Evolutionary conservation across 2,329 filamentous ascomycete genomes (phyloP), one percentile per base, ranked within the genome.

Genomic region (Trichoderma hamatum): DNA sequence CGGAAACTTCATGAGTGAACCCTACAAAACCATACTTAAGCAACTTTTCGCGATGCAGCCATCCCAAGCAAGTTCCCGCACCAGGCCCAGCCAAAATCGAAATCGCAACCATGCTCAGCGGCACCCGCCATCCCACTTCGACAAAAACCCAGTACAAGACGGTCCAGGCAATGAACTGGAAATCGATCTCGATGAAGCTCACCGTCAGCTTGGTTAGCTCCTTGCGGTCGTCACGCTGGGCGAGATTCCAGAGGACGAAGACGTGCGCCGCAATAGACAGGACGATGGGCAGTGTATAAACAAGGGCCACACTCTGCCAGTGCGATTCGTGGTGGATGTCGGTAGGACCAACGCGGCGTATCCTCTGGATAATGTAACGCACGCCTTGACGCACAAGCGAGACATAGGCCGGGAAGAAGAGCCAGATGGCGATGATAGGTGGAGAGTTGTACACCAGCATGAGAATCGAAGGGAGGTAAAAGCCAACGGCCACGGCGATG

Each of bases 131-230:
- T 21, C 84, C 84, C 0, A 82, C 81, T 74, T 87, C 85, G 19
- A 84, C 82, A 49, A 86, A 75, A 39, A 86, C 76, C 84, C 85
- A 87, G 74, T 86, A 87, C 36, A 86, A 71, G 5, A 85, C 81
- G 1, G 84, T 85, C 72, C 82, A 75, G 2, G 76, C 78, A 55
- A 85, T 77, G 70, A 83, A 85, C 28, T 80, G 75, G 6, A 79
- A 71, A 70, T 87, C 81, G 58, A 87, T 81, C 73, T 82, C 80
- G 65, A 87, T 80, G 64, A 85, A 83, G 58, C 76, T 76, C 61
- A 83, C 74, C 0, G 80, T 80, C 14, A 82, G 80, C 43, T 81
- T 80, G n/a, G 85, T 86, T 81, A 86, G 80, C 72, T 85, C 81
- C 56, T 78, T 79, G 43, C 84, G 78, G 71, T 86, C 84, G 9